A percentile compares a stretch with the other conserved stretches of the same genome.
Conservation (phyloP, 1,139 yeast genomes). For the Spathaspora sp. region DNA sequence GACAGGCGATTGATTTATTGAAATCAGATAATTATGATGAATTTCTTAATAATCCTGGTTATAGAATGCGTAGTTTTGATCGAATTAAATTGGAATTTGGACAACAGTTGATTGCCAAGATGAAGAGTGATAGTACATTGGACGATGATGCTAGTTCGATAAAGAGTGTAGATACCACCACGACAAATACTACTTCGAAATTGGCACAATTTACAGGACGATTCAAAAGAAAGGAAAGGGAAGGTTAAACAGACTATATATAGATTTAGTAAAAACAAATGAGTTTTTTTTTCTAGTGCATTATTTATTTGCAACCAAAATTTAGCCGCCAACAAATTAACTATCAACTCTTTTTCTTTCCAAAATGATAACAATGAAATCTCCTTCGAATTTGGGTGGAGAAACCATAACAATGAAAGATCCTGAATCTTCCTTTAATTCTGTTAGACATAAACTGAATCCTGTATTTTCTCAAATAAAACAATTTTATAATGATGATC, state of each 20-base stretch:
- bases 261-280: too few species aligned
- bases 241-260: too few species aligned
- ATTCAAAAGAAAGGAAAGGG: conserved; percentile 21
- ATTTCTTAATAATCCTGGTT: conserved; percentile 36
- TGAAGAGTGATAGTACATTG: conserved; percentile 24
- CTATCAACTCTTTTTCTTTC: not conserved
- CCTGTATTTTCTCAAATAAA: not conserved
- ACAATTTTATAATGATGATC: not conserved
- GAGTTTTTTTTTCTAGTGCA: not conserved
- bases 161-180: conserved; percentile 12
- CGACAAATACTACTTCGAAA: conserved; percentile 31
- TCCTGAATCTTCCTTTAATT: not conserved
- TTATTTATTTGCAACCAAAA: not conserved
- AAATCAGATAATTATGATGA: conserved; percentile 37
- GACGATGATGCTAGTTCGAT: conserved; percentile 1
- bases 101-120: conserved; percentile 34
- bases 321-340: not conserved
- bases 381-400: not conserved
- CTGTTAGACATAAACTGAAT: not conserved
- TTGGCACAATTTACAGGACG: conserved; percentile 44
- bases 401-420: not conserved
- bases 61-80: conserved; percentile 43
- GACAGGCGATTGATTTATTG: conserved; percentile 46
- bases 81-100: conserved; percentile 46
- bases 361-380: not conserved